Evolutionary conservation across 176 grass and related monocot genomes (phyloP).

Genomic region (Bonia amplexicaulis): DNA sequence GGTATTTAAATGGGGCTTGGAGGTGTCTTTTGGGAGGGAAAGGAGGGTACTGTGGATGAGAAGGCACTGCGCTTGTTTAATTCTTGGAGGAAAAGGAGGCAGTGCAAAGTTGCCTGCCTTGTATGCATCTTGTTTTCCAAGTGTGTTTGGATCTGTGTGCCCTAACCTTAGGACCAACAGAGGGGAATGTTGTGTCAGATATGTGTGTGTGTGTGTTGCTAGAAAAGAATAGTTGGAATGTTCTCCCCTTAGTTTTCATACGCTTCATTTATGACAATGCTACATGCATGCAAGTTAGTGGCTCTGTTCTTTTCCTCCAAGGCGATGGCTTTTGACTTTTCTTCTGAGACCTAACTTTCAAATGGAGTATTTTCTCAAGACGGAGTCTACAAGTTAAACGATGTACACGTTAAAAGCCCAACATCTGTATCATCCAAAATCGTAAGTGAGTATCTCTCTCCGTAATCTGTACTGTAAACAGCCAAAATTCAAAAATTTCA

Average conservation of each 20-base stretch:
- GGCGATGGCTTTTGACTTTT: no score
- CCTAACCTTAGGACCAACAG: conserved; percentile 40
- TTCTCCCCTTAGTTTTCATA: conserved; percentile 38
- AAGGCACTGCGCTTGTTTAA: conserved; percentile 50
- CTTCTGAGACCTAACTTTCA: no score
- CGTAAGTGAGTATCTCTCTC: no score
- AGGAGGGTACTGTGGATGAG: conserved; percentile 40
- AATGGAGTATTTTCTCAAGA: no score
- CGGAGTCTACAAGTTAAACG: no score
- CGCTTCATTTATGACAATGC: conserved; percentile 32
- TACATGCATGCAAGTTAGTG: background rate
- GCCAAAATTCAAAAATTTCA: no score
- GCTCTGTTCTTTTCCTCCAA: no score
- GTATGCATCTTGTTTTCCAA: conserved; percentile 25
- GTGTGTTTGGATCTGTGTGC: conserved; percentile 51
- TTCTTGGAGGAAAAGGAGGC: conserved; percentile 29
- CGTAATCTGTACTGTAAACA: no score
- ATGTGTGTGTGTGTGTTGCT: background rate
- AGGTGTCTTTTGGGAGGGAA: conserved; percentile 30
- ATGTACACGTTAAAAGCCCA: no score
- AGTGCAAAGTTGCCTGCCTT: conserved; percentile 10
- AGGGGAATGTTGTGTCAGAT: conserved; percentile 42
- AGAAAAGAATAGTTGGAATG: conserved; percentile 34
- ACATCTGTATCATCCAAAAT: no score
- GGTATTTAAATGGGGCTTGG: conserved; percentile 55